Evolutionary conservation across 768 basidiomycete genomes (phyloP), one percentile per base, ranked within the genome.

Genomic region (Tricholoma sp.): DNA sequence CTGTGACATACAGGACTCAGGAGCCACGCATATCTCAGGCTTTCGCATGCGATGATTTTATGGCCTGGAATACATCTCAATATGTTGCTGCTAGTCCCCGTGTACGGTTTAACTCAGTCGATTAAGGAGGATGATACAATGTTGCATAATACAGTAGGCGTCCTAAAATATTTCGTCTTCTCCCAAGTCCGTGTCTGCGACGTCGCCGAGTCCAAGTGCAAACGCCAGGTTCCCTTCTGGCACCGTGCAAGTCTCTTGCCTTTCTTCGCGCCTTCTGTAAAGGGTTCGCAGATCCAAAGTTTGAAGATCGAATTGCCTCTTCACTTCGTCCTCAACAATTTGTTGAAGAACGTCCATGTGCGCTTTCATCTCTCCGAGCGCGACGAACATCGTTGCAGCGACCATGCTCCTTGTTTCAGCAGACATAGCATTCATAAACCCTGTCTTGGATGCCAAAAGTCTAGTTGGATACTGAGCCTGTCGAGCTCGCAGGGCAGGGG

Each of bases 341-440:
- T 57, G 56, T 50, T 80, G 73, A 34, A 83, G 68, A 19, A 54
- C 35, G 4, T 72, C 66, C 79, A 81, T 80, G 16, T 70, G 65
- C 31, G 29, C 35, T 5, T 71, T 70, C 70, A 74, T 70, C 34
- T 66, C 62, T 4, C 62, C 63, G 9, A 81, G 60, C 0, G 66
- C 71, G 2, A 67, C 65, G 43, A 70, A 71, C 29, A 81, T 61
- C 4, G 74, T 66, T 1, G 65, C 67, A 9, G 66, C 59, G 9
- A 73, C 66, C 60, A 72, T 45, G 18, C 64, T 71, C 21, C 76
- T 72, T 34, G 64, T 70, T 35, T 71, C 71, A 0, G 72, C 65
- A 8, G 79, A 71, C 62, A 82, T 69, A 21, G 62, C 62, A 3
- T 63, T 62, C 54, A 77, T 54, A 55, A 78, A 75, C 18, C 72